Conservation (phyloP, 2,329 filamentous ascomycete species). For the Colletotrichum zoysiae region DNA sequence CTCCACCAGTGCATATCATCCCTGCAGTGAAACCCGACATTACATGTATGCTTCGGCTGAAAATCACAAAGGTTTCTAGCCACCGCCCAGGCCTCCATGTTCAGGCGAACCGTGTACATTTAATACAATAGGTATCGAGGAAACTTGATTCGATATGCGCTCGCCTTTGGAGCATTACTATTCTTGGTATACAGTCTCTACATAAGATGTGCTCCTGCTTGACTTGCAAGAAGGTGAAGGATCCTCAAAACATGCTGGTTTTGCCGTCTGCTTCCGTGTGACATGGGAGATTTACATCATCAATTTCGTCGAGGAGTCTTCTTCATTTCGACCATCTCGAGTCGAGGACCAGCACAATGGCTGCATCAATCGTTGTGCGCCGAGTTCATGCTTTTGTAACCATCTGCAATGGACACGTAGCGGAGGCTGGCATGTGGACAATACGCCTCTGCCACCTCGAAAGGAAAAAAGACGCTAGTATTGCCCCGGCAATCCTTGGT, state of each 20-base stretch:
- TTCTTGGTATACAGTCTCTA: neutral
- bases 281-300: neutral
- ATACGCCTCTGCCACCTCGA: neutral
- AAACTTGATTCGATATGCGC: neutral
- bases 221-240: too few species aligned
- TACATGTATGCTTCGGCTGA: too few species aligned
- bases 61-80: neutral
- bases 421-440: neutral
- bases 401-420: neutral
- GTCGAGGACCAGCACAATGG: neutral
- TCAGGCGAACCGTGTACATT: neutral
- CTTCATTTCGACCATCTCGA: neutral
- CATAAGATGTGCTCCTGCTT: neutral
- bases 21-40: neutral
- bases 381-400: neutral
- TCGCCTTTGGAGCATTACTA: rapidly evolving
- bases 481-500: neutral
- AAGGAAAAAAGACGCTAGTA: neutral
- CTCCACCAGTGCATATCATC: neutral
- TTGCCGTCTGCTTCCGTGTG: neutral
- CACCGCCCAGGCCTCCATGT: neutral
- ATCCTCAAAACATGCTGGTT: too few species aligned
- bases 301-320: neutral
- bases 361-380: neutral
- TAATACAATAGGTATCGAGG: too few species aligned